phyloP scores from a whole-genome alignment of 805 yeast genomes.

The Myxozyma geophila region DNA sequence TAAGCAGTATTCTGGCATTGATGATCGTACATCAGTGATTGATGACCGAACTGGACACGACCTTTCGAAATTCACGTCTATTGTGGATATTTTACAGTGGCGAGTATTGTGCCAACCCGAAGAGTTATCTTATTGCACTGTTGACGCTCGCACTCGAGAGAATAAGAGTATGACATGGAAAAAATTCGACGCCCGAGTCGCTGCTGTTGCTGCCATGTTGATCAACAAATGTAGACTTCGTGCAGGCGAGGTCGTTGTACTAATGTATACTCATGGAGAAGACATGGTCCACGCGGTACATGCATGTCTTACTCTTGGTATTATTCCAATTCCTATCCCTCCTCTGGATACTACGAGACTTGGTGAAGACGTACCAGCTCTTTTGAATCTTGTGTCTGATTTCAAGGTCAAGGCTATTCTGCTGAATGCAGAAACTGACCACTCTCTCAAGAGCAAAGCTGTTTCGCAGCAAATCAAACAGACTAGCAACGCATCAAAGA shows the following conservation, averaged over 20 bases:
- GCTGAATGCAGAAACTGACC: slow-evolving; percentile 77
- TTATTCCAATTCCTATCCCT: slow-evolving; percentile 74
- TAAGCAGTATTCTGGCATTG: slow-evolving; percentile 80
- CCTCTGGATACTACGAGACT: slow-evolving; percentile 70
- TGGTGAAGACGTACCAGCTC: slow-evolving; percentile 73
- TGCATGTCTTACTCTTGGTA: slow-evolving; percentile 84
- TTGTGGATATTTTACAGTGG: slow-evolving; percentile 77
- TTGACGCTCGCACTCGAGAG: slow-evolving; percentile 52
- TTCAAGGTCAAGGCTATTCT: slow-evolving; percentile 73
- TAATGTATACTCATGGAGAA: slow-evolving; percentile 85
- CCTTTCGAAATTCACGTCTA: slow-evolving; percentile 69
- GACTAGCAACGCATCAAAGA: slow-evolving; percentile 42
- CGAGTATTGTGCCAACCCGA: slow-evolving; percentile 77
- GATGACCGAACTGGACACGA: slow-evolving; percentile 81
- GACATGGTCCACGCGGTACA: slow-evolving; percentile 81
- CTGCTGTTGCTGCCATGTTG: slow-evolving; percentile 73
- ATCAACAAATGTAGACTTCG: slow-evolving; percentile 65
- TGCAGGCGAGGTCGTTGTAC: slow-evolving; percentile 73
- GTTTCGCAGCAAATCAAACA: slow-evolving; percentile 63
- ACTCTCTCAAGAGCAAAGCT: slow-evolving; percentile 67
- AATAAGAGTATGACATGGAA: slow-evolving; percentile 73
- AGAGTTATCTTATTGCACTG: slow-evolving; percentile 66
- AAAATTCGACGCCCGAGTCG: slow-evolving; percentile 74
- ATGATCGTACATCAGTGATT: slow-evolving; percentile 69
- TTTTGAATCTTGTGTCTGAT: slow-evolving; percentile 67